These are phyloP conservation scores for Solanum peruvianum DNA, from an alignment of 257 asterid genomes.

Conservation along the genomic window DNA sequence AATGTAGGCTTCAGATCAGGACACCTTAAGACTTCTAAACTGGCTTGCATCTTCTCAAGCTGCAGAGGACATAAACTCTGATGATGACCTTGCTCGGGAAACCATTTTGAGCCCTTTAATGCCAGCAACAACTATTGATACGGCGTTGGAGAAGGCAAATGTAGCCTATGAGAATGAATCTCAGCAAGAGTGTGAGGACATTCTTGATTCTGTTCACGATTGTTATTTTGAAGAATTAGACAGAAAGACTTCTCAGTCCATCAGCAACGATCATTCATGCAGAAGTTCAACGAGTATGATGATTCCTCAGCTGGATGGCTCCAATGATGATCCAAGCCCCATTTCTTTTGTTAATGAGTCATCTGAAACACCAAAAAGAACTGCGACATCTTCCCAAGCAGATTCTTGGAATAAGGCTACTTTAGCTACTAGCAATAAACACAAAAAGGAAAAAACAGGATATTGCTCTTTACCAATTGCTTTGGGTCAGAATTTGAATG, in stretches of 20 bases:
- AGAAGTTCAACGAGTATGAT: slow-evolving; percentile 19
- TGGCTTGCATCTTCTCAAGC: slow-evolving; percentile 99
- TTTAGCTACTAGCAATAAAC: slow-evolving; percentile 20
- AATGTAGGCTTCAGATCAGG: slow-evolving; percentile 56
- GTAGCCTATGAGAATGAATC: slow-evolving; percentile 73
- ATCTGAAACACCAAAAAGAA: slow-evolving; percentile 22
- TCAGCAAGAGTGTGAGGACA: slow-evolving; percentile 96
- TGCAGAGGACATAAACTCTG: slow-evolving; percentile 87
- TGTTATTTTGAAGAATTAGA: slow-evolving; percentile 31
- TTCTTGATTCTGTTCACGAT: slow-evolving; percentile 75
- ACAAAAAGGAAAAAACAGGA: slow-evolving; percentile 38
- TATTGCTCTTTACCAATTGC: slow-evolving; percentile 79
- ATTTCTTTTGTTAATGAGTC: slow-evolving; percentile 27
- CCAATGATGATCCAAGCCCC: slow-evolving; percentile 41
- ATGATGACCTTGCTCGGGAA: slow-evolving; percentile 82
- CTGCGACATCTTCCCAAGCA: slow-evolving; percentile 13
- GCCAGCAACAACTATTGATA: slow-evolving; percentile 50
- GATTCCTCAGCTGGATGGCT: slow-evolving; percentile 81
- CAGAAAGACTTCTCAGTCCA: slow-evolving; percentile 16
- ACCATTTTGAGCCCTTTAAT: slow-evolving; percentile 70
- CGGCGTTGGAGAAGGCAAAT: slow-evolving; percentile 77
- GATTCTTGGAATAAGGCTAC: slow-evolving; percentile 13
- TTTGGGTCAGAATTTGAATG: slow-evolving; percentile 19
- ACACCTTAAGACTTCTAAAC: slow-evolving; percentile 72
- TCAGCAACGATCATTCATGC: slow-evolving; percentile 13